These are phyloP conservation scores for Irpex sp. DNA, from an alignment of 1,284 basidiomycete species.

Conservation along the genomic window DNA sequence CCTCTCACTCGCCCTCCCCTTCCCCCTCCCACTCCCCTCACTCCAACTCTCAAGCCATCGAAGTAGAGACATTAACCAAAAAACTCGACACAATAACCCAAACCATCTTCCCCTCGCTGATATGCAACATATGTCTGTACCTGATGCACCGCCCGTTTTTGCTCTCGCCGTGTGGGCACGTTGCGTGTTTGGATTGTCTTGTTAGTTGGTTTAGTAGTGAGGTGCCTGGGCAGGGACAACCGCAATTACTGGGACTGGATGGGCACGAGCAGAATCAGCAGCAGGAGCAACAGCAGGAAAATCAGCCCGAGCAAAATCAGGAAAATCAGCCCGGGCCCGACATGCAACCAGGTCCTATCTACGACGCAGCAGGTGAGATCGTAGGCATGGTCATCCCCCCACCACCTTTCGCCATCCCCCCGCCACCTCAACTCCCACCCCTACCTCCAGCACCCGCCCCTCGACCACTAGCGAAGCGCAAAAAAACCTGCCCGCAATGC, in stretches of 20 bases:
- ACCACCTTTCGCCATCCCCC: background rate
- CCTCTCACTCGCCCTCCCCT: constrained; percentile 32
- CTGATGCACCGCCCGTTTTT: constrained; percentile 64
- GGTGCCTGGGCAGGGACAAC: constrained; percentile 10
- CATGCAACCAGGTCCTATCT: too few relatives aligned
- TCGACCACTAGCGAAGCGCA: constrained; percentile 27
- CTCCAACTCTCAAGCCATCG: background rate
- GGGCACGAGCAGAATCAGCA: too few relatives aligned
- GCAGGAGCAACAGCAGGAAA: too few relatives aligned
- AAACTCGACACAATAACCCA: constrained; percentile 29
- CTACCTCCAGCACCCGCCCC: background rate
- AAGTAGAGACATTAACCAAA: background rate
- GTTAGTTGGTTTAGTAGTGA: constrained; percentile 66
- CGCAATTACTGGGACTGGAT: too few relatives aligned
- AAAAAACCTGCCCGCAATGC: constrained; percentile 74
- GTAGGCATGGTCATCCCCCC: too few relatives aligned
- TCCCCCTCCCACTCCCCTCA: constrained; percentile 32
- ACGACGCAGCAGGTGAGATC: too few relatives aligned
- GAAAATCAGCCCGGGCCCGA: background rate
- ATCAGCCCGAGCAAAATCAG: too few relatives aligned
- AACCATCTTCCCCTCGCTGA: constrained; percentile 53
- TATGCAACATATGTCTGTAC: constrained; percentile 72
- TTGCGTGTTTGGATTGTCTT: constrained; percentile 65
- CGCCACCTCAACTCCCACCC: background rate
- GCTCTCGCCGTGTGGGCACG: constrained; percentile 68